Evolutionary conservation across 2,329 filamentous ascomycete genomes (phyloP).

Genomic region (Trichophyton benhamiae): DNA sequence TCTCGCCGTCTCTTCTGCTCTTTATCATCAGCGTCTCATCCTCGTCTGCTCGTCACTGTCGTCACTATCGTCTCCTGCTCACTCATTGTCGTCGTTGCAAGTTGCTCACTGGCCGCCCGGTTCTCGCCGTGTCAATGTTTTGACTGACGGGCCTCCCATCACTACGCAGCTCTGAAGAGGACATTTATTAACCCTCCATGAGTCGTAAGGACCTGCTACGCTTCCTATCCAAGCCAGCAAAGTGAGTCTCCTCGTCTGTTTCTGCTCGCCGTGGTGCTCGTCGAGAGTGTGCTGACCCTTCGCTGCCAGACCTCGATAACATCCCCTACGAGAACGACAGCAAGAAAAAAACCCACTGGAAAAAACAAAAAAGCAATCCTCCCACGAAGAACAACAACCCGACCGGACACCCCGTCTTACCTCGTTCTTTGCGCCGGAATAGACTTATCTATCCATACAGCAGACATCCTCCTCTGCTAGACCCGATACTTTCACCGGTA

Average conservation of each 20-base stretch:
- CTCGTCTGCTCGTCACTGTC: too few relatives aligned
- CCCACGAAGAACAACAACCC: not conserved
- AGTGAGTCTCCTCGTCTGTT: slow-evolving; percentile 46
- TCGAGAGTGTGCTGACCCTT: slow-evolving; percentile 7
- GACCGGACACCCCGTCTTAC: not conserved
- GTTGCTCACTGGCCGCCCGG: not conserved
- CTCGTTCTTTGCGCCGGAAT: not conserved
- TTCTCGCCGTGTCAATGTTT: slow-evolving; percentile 1
- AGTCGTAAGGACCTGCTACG: slow-evolving; percentile 80
- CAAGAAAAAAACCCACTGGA: not conserved
- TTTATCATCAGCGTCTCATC: too few relatives aligned
- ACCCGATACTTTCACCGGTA: slow-evolving; percentile 75
- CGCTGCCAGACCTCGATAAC: slow-evolving; percentile 51
- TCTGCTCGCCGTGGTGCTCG: not conserved
- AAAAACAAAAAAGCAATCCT: not conserved
- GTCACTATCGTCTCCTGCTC: not conserved
- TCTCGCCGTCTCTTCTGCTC: not conserved
- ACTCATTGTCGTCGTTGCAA: too few relatives aligned
- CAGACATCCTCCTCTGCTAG: slow-evolving; percentile 63
- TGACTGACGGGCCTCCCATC: not conserved
- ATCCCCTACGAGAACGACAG: slow-evolving; percentile 16
- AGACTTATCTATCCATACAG: slow-evolving; percentile 23
- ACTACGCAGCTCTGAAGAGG: slow-evolving; percentile 17
- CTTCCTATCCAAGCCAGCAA: slow-evolving; percentile 88
- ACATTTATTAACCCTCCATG: slow-evolving; percentile 53